These are phyloP conservation scores for Aspergillus viridinutans DNA, from an alignment of 2,329 filamentous ascomycete genomes.

Conservation along the genomic window DNA sequence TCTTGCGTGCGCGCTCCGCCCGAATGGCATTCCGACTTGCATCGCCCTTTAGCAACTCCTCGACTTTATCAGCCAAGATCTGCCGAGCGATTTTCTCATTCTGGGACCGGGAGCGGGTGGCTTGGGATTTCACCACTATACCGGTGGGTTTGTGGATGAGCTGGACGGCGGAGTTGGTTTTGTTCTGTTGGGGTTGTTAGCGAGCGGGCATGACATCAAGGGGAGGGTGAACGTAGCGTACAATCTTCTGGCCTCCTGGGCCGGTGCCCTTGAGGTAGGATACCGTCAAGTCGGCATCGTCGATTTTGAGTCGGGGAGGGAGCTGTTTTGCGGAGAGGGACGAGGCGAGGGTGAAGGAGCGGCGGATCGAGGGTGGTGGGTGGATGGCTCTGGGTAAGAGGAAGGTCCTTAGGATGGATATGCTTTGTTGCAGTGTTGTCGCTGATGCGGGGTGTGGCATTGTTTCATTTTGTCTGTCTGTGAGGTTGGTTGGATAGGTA, in stretches of 20 bases:
- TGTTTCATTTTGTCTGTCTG: background rate
- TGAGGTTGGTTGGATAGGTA: background rate
- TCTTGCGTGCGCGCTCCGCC: slow-evolving; percentile 69
- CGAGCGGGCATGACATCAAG: background rate
- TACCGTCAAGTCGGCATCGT: slow-evolving; percentile 76
- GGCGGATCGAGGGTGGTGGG: slow-evolving; percentile 1
- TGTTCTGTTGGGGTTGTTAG: slow-evolving; percentile 58
- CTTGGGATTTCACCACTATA: slow-evolving; percentile 90
- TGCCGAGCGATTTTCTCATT: slow-evolving; percentile 82
- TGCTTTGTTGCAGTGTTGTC: slow-evolving; percentile 6
- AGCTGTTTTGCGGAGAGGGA: slow-evolving; percentile 52
- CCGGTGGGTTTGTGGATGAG: slow-evolving; percentile 86
- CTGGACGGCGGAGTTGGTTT: slow-evolving; percentile 93
- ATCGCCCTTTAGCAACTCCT: slow-evolving; percentile 68
- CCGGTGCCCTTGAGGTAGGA: slow-evolving; percentile 86
- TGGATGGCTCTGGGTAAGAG: background rate
- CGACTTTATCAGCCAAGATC: slow-evolving; percentile 71
- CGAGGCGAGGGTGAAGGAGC: slow-evolving; percentile 23
- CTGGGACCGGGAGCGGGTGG: slow-evolving; percentile 77
- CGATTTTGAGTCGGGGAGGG: slow-evolving; percentile 70
- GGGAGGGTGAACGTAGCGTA: slow-evolving; percentile 33
- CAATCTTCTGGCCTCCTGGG: slow-evolving; percentile 93
- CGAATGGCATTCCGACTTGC: slow-evolving; percentile 78
- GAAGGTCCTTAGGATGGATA: background rate
- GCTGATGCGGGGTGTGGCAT: background rate